phyloP scores from a whole-genome alignment of 2,329 filamentous ascomycete genomes.

The Arthrinium puccinioides region DNA sequence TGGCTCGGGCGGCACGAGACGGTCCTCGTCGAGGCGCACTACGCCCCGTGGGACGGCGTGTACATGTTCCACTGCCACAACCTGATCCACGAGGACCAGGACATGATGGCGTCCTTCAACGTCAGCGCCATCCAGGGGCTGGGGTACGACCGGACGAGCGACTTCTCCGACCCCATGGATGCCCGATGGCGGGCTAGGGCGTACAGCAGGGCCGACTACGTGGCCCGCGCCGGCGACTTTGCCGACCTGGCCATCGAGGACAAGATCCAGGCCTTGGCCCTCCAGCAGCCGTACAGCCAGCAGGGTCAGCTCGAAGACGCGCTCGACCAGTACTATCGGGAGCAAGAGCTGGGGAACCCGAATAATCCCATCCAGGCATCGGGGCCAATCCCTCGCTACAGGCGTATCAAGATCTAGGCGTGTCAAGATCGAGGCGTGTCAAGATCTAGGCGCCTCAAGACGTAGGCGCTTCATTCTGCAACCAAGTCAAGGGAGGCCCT shows the following conservation, averaged over 20 bases:
- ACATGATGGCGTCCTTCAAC: constrained; percentile 41
- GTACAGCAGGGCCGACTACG: constrained; percentile 16
- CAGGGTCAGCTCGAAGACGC: constrained; percentile 19
- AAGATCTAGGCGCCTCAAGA: too few relatives aligned
- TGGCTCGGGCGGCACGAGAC: constrained; percentile 44
- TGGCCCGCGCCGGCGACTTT: constrained; percentile 15
- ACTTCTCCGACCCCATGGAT: constrained; percentile 30
- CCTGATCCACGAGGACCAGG: constrained; percentile 35
- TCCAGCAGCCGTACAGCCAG: constrained; percentile 25
- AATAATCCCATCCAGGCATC: constrained; percentile 2
- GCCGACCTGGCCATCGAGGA: constrained; percentile 16
- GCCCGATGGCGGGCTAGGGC: constrained; percentile 24
- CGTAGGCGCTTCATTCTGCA: too few relatives aligned
- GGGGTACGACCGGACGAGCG: constrained; percentile 29
- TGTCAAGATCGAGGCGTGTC: too few relatives aligned
- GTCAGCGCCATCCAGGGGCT: constrained; percentile 26
- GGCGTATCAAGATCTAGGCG: not conserved
- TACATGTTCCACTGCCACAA: constrained; percentile 45
- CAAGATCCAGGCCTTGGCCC: constrained; percentile 23
- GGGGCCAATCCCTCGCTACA: not conserved
- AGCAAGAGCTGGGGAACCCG: constrained; percentile 10
- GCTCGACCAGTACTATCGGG: constrained; percentile 24
- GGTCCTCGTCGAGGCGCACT: constrained; percentile 42
- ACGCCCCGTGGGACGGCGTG: constrained; percentile 44
- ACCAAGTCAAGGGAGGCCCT: too few relatives aligned